These are phyloP conservation scores for Microcyclospora pomicola DNA, from an alignment of 2,329 filamentous ascomycete genomes.

Conservation along the genomic window DNA sequence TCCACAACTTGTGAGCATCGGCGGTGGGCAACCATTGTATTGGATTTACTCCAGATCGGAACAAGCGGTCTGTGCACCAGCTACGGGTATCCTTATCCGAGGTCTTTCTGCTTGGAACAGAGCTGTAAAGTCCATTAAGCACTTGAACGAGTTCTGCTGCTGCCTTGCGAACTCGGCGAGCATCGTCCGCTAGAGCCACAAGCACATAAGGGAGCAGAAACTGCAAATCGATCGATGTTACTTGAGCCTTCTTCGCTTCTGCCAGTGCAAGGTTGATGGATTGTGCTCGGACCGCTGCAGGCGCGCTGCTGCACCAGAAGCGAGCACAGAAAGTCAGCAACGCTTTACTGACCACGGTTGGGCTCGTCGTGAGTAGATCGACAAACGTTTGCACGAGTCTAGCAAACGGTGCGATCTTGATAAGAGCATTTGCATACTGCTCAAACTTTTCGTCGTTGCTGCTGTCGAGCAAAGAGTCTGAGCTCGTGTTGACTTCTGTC, in stretches of 20 bases:
- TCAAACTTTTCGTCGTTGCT: constrained; percentile 3
- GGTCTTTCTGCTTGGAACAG: constrained; percentile 1
- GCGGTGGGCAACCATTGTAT: constrained; percentile 41
- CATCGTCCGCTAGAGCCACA: constrained; percentile 58
- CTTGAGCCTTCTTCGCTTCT: neutral
- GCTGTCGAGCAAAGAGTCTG: constrained; percentile 5
- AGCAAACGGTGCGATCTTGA: constrained; percentile 1
- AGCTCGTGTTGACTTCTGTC: too few relatives aligned
- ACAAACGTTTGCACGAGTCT: too few relatives aligned
- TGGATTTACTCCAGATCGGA: constrained; percentile 9
- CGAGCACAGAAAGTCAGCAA: constrained; percentile 3
- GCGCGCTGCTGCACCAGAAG: constrained; percentile 5
- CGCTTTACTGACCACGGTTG: neutral
- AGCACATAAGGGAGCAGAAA: constrained; percentile 70
- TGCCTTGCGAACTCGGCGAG: constrained; percentile 42
- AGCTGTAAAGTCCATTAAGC: neutral
- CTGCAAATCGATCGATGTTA: constrained; percentile 45
- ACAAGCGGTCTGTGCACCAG: constrained; percentile 44
- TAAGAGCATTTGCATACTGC: constrained; percentile 4
- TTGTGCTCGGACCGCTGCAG: neutral
- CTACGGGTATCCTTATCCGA: constrained; percentile 1
- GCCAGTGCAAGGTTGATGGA: constrained; percentile 1
- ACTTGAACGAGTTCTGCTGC: constrained; percentile 27
- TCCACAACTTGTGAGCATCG: constrained; percentile 47
- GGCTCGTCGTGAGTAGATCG: too few relatives aligned